A percentile compares a stretch with the other conserved stretches of the same genome.
These are phyloP conservation scores for Starmerella floris DNA, from an alignment of 805 yeast genomes.

Conservation along the genomic window DNA sequence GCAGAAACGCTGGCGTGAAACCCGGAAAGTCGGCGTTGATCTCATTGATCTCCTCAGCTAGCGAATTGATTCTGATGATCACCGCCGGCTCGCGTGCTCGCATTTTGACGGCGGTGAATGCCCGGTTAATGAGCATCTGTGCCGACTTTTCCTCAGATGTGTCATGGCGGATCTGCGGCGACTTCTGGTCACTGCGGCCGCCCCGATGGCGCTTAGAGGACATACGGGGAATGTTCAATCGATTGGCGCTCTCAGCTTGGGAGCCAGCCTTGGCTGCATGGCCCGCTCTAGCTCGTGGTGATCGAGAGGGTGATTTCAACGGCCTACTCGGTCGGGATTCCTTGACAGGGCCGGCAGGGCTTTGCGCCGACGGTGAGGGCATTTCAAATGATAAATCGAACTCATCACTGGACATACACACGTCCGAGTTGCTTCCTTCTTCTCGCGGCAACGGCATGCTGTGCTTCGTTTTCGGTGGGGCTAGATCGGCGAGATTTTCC, in stretches of 20 bases:
- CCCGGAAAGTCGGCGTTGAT: constrained; percentile 50
- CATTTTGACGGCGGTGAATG: not conserved
- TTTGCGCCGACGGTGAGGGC: too few relatives aligned
- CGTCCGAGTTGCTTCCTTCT: not conserved
- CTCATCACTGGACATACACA: not conserved
- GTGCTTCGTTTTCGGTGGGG: constrained; percentile 21
- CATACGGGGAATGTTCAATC: not conserved
- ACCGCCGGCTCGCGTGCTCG: constrained; percentile 1
- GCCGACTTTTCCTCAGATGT: not conserved
- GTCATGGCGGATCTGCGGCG: not conserved
- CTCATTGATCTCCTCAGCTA: constrained; percentile 32
- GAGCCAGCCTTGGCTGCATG: not conserved
- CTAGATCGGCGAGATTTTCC: constrained; percentile 28
- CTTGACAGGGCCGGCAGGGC: too few relatives aligned
- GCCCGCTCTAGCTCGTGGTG: too few relatives aligned
- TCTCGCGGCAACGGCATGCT: not conserved
- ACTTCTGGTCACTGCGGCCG: not conserved
- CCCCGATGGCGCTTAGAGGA: not conserved
- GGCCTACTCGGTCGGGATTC: too few relatives aligned
- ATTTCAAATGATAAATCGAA: not conserved
- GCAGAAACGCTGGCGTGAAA: constrained; percentile 49
- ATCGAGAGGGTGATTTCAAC: too few relatives aligned
- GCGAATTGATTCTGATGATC: constrained; percentile 30
- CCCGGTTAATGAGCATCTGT: constrained; percentile 27
- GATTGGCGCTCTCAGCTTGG: not conserved